phyloP scores from a whole-genome alignment of 768 basidiomycete genomes.

The Coprinopsis sp. region DNA sequence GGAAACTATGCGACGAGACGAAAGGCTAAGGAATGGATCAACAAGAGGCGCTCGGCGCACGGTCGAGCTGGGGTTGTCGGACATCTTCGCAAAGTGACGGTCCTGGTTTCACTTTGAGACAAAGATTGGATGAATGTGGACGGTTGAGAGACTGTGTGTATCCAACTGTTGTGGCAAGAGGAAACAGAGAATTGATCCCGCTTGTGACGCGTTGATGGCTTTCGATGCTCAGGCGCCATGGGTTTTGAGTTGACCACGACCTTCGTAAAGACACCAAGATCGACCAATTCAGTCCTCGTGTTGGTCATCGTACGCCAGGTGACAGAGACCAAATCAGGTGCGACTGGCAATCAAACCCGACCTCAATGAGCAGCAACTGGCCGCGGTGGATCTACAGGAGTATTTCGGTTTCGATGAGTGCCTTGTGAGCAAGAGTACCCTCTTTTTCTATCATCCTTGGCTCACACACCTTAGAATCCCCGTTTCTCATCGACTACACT shows the following conservation, averaged over 20 bases:
- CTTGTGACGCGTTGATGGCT: no score
- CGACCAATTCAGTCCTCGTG: conserved; percentile 76
- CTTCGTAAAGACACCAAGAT: conserved; percentile 89
- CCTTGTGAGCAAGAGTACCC: conserved; percentile 56
- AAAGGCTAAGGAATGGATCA: no score
- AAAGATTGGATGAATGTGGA: no score
- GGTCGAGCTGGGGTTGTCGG: no score
- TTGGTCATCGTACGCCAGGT: conserved; percentile 81
- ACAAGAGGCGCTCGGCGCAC: no score
- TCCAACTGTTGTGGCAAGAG: no score
- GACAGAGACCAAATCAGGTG: conserved; percentile 75
- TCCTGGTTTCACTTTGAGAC: no score
- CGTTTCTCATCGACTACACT: conserved; percentile 61
- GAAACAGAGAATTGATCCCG: no score
- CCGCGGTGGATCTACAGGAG: conserved; percentile 79
- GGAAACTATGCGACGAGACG: no score
- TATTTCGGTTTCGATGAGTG: conserved; percentile 84
- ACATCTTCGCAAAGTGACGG: no score
- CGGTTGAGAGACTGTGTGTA: no score
- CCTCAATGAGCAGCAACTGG: conserved; percentile 84
- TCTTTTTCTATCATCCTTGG: neutral
- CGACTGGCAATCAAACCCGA: conserved; percentile 75
- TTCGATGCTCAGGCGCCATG: conserved; percentile 48
- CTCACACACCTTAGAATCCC: conserved; percentile 55
- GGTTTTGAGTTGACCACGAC: conserved; percentile 78